Conservation (phyloP, 257 asterid genomes). For the Solanum etuberosum region DNA sequence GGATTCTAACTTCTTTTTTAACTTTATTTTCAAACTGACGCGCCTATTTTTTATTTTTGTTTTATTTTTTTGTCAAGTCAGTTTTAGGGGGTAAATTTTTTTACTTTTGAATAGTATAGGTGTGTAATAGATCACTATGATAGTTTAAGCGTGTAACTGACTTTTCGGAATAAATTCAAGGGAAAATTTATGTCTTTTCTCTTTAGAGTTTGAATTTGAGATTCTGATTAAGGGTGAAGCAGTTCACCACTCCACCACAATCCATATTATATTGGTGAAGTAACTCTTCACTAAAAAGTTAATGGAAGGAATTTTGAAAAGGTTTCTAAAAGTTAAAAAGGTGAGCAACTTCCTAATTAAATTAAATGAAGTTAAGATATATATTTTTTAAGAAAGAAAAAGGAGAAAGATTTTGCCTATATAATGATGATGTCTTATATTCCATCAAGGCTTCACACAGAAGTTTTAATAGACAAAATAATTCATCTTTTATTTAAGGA, state of each 20-base stretch:
- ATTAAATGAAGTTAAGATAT: not conserved
- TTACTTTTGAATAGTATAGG: too few relatives aligned
- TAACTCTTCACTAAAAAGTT: not conserved
- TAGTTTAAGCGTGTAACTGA: too few relatives aligned
- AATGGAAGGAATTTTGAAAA: not conserved
- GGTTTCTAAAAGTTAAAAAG: not conserved
- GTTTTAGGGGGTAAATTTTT: too few relatives aligned
- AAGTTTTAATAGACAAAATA: not conserved
- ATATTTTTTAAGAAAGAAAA: not conserved
- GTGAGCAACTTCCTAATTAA: not conserved
- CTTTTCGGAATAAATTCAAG: too few relatives aligned
- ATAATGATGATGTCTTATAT: not conserved
- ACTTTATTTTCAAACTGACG: too few relatives aligned
- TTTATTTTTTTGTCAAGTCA: too few relatives aligned
- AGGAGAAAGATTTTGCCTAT: not conserved
- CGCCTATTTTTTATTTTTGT: too few relatives aligned
- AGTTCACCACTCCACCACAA: fast-evolving
- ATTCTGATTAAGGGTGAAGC: not conserved
- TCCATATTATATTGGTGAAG: not conserved
- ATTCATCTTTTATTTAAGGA: not conserved
- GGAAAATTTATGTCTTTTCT: too few relatives aligned
- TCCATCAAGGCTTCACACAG: not conserved
- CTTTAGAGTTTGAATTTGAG: fast-evolving
- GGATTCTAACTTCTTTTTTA: too few relatives aligned
- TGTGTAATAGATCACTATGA: too few relatives aligned